Evolutionary conservation across 805 yeast species (phyloP).

Genomic region (Yarrowia alimentaria): DNA sequence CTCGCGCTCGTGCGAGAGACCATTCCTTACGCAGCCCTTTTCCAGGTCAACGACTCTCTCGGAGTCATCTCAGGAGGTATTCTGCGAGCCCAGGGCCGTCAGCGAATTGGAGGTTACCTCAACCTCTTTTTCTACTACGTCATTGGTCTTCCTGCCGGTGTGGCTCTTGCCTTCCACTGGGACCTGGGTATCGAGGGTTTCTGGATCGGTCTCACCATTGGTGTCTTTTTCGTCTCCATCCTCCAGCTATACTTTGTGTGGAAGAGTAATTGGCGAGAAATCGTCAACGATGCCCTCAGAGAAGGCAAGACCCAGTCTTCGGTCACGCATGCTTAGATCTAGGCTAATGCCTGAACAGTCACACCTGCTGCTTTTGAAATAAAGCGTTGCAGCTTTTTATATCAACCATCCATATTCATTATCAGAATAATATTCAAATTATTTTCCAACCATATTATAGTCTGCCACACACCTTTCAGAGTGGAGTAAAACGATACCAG

Average conservation of each 20-base stretch:
- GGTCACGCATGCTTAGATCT: constrained; percentile 5
- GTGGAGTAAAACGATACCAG: too few species aligned
- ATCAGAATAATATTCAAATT: too few species aligned
- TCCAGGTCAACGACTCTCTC: constrained; percentile 67
- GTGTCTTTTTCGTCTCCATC: constrained; percentile 51
- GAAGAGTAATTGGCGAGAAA: constrained; percentile 54
- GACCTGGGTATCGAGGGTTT: constrained; percentile 57
- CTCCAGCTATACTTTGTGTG: constrained; percentile 50
- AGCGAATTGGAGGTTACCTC: constrained; percentile 66
- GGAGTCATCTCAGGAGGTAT: constrained; percentile 72
- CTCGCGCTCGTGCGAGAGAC: constrained; percentile 50
- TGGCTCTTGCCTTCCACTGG: constrained; percentile 51
- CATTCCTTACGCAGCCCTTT: constrained; percentile 63
- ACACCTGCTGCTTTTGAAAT: too few species aligned
- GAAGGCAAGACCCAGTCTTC: constrained; percentile 18
- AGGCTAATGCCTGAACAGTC: too few species aligned
- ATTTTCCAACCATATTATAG: too few species aligned
- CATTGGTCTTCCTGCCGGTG: constrained; percentile 58
- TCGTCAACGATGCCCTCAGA: constrained; percentile 46
- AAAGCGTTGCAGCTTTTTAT: too few species aligned
- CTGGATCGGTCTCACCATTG: constrained; percentile 73
- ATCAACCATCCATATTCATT: too few species aligned
- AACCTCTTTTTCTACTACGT: constrained; percentile 70
- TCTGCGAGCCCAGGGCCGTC: constrained; percentile 73
- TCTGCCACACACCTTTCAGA: too few species aligned